phyloP scores from a whole-genome alignment of 163 green algal species.

The Scenedesmus sp. region DNA sequence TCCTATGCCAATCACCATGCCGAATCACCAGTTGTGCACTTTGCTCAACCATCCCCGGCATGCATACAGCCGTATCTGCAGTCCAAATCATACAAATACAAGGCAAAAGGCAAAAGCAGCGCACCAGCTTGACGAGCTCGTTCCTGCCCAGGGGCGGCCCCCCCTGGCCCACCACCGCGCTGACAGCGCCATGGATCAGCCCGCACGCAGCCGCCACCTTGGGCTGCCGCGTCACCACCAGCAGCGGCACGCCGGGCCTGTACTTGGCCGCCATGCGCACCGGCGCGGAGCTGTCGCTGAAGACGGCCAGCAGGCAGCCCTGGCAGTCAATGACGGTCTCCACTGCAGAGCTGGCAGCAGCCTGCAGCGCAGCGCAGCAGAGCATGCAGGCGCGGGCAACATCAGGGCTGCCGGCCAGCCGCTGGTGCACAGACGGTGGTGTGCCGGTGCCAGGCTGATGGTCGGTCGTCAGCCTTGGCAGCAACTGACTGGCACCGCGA shows the following conservation, averaged over 20 bases:
- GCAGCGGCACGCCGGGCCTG: slow-evolving; percentile 66
- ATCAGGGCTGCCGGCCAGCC: not conserved
- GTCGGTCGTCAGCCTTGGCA: not conserved
- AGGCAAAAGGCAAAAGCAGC: no score
- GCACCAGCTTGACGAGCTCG: slow-evolving; percentile 52
- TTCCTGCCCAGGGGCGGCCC: not conserved
- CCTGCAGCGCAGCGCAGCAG: slow-evolving; percentile 26
- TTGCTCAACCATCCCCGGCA: no score
- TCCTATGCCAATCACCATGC: no score
- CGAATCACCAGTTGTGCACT: no score
- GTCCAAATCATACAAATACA: no score
- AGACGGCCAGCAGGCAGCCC: slow-evolving; percentile 31
- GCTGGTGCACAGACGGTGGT: no score
- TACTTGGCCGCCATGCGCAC: slow-evolving; percentile 52
- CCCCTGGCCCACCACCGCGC: slow-evolving; percentile 3
- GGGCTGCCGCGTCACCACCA: slow-evolving; percentile 66
- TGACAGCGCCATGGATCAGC: slow-evolving; percentile 38
- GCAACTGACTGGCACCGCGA: not conserved
- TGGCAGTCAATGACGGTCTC: slow-evolving; percentile 60
- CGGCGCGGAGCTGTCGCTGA: slow-evolving; percentile 28
- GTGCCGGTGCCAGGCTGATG: not conserved
- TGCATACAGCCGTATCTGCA: no score
- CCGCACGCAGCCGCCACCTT: slow-evolving; percentile 34
- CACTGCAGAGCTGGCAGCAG: slow-evolving; percentile 37
- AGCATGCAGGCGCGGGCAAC: not conserved